Evolutionary conservation across 345 rosid genomes (phyloP).

Genomic region (Erodium maritimum): DNA sequence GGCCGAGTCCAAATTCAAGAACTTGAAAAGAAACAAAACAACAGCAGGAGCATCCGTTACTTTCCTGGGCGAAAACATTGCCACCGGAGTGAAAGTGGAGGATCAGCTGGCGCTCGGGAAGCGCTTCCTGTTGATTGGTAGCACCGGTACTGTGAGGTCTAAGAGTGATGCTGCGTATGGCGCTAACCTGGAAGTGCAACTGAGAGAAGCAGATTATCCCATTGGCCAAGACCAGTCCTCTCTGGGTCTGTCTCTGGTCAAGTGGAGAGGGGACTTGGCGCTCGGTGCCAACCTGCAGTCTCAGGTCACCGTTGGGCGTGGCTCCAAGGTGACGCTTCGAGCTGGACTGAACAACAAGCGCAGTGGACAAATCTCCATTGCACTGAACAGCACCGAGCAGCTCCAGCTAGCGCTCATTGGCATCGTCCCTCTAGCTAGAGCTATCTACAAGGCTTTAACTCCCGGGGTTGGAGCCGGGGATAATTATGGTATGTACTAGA

Average conservation of each 20-base stretch:
- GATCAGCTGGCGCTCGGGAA: slow-evolving; percentile 73
- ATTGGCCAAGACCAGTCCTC: slow-evolving; percentile 87
- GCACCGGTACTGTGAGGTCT: slow-evolving; percentile 70
- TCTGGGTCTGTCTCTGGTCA: slow-evolving; percentile 73
- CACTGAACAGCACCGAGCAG: slow-evolving; percentile 30
- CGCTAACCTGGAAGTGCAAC: slow-evolving; percentile 77
- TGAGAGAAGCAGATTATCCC: slow-evolving; percentile 75
- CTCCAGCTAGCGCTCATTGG: slow-evolving; percentile 22
- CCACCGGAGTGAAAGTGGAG: slow-evolving; percentile 76
- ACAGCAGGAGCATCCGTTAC: slow-evolving; percentile 69
- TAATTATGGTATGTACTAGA: no score
- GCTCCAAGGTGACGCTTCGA: slow-evolving; percentile 20
- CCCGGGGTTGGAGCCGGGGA: no score
- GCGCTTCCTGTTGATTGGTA: slow-evolving; percentile 66
- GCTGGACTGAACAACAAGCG: slow-evolving; percentile 34
- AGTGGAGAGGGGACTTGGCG: slow-evolving; percentile 92
- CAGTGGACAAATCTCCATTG: slow-evolving; percentile 29
- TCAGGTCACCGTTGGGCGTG: slow-evolving; percentile 22
- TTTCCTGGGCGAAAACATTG: slow-evolving; percentile 75
- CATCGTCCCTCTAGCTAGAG: slow-evolving; percentile 21
- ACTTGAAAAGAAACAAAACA: slow-evolving; percentile 56
- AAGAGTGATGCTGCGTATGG: slow-evolving; percentile 82
- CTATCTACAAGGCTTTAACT: no score
- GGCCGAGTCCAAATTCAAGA: slow-evolving; percentile 82
- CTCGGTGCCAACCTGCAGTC: slow-evolving; percentile 79